Conservation (phyloP, 768 basidiomycete genomes). For the Lentinus tigrinus region DNA sequence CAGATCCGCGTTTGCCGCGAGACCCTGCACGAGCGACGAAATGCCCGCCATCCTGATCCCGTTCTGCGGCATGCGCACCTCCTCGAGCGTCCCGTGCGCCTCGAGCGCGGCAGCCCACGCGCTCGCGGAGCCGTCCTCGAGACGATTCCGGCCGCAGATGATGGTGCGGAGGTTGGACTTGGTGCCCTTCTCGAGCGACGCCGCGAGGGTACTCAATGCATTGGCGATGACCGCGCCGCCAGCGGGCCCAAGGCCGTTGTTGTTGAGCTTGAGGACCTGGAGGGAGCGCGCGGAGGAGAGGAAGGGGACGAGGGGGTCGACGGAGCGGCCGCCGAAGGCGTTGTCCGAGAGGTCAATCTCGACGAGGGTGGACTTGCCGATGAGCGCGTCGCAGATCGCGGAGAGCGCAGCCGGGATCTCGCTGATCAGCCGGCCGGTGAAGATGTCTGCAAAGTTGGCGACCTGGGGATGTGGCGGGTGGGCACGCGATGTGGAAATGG, state of each 20-base stretch:
- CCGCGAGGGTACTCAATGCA: slow-evolving; percentile 77
- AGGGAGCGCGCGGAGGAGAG: slow-evolving; percentile 80
- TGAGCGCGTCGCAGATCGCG: slow-evolving; percentile 85
- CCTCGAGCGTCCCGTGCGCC: slow-evolving; percentile 75
- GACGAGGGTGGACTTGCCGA: slow-evolving; percentile 73
- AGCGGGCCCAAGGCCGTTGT: slow-evolving; percentile 92
- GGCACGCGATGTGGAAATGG: background rate
- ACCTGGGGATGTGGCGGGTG: slow-evolving; percentile 47
- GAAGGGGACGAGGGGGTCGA: slow-evolving; percentile 90
- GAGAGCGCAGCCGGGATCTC: slow-evolving; percentile 92
- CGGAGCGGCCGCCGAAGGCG: slow-evolving; percentile 93
- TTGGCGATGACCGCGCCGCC: slow-evolving; percentile 85
- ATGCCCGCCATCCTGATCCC: slow-evolving; percentile 95
- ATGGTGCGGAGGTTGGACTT: slow-evolving; percentile 73
- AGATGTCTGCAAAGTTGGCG: slow-evolving; percentile 96
- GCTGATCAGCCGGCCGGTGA: slow-evolving; percentile 92
- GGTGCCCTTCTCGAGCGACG: slow-evolving; percentile 59
- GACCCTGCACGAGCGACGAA: slow-evolving; percentile 69
- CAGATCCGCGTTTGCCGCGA: slow-evolving; percentile 65
- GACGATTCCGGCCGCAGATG: slow-evolving; percentile 93
- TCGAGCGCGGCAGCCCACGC: slow-evolving; percentile 88
- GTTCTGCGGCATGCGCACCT: slow-evolving; percentile 96
- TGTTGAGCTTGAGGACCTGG: slow-evolving; percentile 86
- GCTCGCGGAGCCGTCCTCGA: slow-evolving; percentile 84
- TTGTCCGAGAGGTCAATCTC: slow-evolving; percentile 94